These are phyloP conservation scores for Aspergillus quadrilineatus DNA, from an alignment of 2,329 filamentous ascomycete genomes.

Conservation along the genomic window DNA sequence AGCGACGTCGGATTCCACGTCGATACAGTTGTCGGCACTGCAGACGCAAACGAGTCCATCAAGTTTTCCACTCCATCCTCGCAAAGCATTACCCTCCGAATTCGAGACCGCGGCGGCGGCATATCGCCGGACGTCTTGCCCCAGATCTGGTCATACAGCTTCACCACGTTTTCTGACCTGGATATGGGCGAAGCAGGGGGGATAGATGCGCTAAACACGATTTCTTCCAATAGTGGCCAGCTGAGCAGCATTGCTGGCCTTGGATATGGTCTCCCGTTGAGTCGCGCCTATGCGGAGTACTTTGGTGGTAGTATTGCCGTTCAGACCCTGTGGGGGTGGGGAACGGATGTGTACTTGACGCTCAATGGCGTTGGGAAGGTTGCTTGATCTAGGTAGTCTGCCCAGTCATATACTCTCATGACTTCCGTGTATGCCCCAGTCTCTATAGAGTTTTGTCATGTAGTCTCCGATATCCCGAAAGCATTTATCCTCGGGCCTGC, in stretches of 20 bases:
- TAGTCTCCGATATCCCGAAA: neutral
- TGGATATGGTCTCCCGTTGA: conserved; percentile 87
- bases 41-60: conserved; percentile 35
- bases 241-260: conserved; percentile 85
- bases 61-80: conserved; percentile 46
- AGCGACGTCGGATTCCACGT: conserved; percentile 33
- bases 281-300: conserved; percentile 93
- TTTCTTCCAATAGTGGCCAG: conserved; percentile 69
- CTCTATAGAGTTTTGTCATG: neutral
- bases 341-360: conserved; percentile 66
- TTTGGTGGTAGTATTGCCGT: conserved; percentile 93
- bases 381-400: conserved; percentile 15
- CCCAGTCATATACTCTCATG: neutral
- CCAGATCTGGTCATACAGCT: conserved; percentile 95
- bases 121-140: conserved; percentile 80
- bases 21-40: conserved; percentile 27
- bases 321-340: conserved; percentile 97
- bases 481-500: conserved; percentile 1
- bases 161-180: conserved; percentile 85
- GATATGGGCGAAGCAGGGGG: conserved; percentile 53
- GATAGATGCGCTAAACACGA: conserved; percentile 70
- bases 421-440: neutral
- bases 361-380: conserved; percentile 59
- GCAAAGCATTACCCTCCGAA: conserved; percentile 89
- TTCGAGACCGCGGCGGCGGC: conserved; percentile 91